Evolutionary conservation across 257 asterid species (phyloP), one percentile per base, ranked within the genome.

Genomic region (Verbascum thapsus): DNA sequence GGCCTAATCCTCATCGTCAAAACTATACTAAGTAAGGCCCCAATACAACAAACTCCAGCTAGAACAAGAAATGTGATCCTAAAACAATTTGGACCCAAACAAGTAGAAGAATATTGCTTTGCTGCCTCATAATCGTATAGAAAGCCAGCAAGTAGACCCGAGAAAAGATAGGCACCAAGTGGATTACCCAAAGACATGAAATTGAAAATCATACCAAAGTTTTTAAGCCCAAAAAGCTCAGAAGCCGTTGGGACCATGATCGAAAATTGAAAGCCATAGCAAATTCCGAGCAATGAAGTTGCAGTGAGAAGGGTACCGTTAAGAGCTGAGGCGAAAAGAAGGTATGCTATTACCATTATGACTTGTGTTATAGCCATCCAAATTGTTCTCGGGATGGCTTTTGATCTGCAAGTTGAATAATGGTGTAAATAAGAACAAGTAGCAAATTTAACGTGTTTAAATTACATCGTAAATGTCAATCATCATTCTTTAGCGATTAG

Each of bases 101-200:
- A 87, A 42, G 87, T 72, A 18, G 44, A 9, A 11, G 79, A 26
- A 6, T 71, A 78, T 63, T 84, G 92, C 73, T 64, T 84, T 10
- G 77, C 83, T 4, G 94, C 88, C 80, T 84, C 92, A 0, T 30
- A 75, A 56, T 87, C 94, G 13, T 82, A 87, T n/a, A 84, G 68
- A 65, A 45, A 62, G 30, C 90, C 90, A n/a, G 90, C 94, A 54
- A 87, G 88, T 23, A 82, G 82, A 42, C 77, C 81, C n/a, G 95
- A 87, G 80, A 87, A 87, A 49, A 87, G 74, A 66, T 45, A 65
- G 0, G 95, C 95, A 13, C 94, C 94, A 12, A 84, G 66, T 19
- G 95, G 95, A 66, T 82, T 87, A 10, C 95, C 92, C 1, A 84
- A 63, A 10, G 81, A 71, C 72, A 87, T 69, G 72, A 87, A 79